A percentile compares a stretch with the other conserved stretches of the same genome.
These are phyloP conservation scores for Termitomyces sp. DNA, from an alignment of 768 basidiomycete species.

Conservation along the genomic window DNA sequence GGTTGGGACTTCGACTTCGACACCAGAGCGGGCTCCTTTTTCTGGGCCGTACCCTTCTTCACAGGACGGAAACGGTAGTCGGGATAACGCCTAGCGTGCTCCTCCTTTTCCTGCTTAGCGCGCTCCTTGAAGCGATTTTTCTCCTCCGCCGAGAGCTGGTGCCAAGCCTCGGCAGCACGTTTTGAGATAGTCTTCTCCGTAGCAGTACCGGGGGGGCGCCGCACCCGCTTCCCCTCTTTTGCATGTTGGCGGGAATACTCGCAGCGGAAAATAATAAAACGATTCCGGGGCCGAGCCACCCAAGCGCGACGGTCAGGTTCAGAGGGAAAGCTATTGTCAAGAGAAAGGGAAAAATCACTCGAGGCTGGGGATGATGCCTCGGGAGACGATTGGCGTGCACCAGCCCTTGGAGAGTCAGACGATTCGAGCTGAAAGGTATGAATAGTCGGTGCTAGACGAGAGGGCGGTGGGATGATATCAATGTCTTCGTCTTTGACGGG, in stretches of 20 bases:
- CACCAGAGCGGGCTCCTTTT: slow-evolving; percentile 19
- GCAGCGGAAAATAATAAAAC: slow-evolving; percentile 73
- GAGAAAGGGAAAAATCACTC: slow-evolving; percentile 21
- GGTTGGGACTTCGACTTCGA: slow-evolving; percentile 17
- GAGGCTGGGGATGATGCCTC: slow-evolving; percentile 16
- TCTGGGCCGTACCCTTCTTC: slow-evolving; percentile 27
- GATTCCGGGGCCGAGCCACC: slow-evolving; percentile 65
- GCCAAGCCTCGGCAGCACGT: slow-evolving; percentile 76
- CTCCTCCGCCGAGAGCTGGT: slow-evolving; percentile 43
- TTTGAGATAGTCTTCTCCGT: slow-evolving; percentile 64
- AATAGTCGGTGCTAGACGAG: slow-evolving; percentile 8
- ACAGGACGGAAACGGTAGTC: slow-evolving; percentile 61
- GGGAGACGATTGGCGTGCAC: slow-evolving; percentile 1
- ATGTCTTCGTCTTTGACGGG: slow-evolving; percentile 23
- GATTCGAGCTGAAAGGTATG: slow-evolving; percentile 1
- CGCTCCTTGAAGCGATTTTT: slow-evolving; percentile 45
- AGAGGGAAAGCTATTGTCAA: slow-evolving; percentile 14
- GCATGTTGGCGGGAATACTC: slow-evolving; percentile 50
- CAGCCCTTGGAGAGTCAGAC: not conserved
- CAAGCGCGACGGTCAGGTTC: slow-evolving; percentile 38
- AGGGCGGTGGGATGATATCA: not conserved
- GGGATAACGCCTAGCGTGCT: slow-evolving; percentile 56
- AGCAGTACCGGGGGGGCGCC: slow-evolving; percentile 30
- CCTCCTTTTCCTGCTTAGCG: slow-evolving; percentile 53
- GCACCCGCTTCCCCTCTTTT: slow-evolving; percentile 30